Evolutionary conservation across 1,139 yeast genomes (phyloP), one percentile per base, ranked within the genome.

Genomic region (Candida gigantensis): DNA sequence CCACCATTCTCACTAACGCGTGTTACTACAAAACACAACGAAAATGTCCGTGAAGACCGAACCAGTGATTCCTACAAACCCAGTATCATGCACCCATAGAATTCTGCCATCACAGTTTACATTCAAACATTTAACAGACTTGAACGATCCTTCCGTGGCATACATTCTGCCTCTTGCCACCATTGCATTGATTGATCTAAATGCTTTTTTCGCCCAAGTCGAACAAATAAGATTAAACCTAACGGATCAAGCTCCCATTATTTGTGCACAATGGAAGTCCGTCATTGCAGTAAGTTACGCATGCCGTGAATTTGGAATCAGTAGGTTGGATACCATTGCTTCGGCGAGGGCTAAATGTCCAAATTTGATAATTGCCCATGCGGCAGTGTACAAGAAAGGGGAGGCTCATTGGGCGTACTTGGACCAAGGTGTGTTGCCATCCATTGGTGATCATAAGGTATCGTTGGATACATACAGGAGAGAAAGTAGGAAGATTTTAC

Each of bases 201-300:
- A 92, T 62, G 97, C 97, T 10, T 92, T 90, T 59, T 92, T 86
- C 60, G 95, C 98, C 0, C 98, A 92, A 53, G 94, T 85, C 24
- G 97, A 92, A 52, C 94, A 85, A 50, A 68, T 86, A 6, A 63
- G 97, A 30, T 68, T 88, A 16, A 82, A 82, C 0, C 62, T 84
- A 9, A 61, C 79, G 1, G 67, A 67, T 2, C 77, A 79, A 2
- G 90, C 81, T 42, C 97, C 98, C 0, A 84, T 92, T 3, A 97
- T 90, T 1, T 90, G 97, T 57, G 88, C 88, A 4, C 98, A 92
- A 53, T 92, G 98, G 98, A 73, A 74, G 37, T 73, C 90, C 0
- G 65, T 92, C 5, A 90, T 92, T 40, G 98, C 98, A 0, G 95
- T 92, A 1, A 80, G 86, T 5, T 86, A 87, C 57, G 87, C 96